A percentile compares a stretch with the other conserved stretches of the same genome.
Conservation (phyloP, 108 stramenopile species). For the Pseudonitzschia pungens region DNA sequence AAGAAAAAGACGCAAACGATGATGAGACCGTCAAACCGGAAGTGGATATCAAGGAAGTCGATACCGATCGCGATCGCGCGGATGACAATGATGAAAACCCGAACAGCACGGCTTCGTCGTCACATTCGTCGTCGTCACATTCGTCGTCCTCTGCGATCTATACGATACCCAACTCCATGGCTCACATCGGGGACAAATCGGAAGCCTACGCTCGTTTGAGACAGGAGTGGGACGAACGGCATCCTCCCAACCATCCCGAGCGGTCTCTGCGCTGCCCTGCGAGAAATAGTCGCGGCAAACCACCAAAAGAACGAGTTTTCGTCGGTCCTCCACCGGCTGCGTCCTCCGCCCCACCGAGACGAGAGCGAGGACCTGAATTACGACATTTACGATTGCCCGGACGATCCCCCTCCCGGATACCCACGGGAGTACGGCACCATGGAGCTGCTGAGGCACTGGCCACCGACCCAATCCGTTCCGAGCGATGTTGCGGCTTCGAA, state of each 20-base stretch:
- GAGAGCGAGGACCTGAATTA: conserved; percentile 27
- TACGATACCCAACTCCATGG: conserved; percentile 56
- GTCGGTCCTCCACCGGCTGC: not conserved
- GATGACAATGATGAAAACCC: no score
- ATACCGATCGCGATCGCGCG: no score
- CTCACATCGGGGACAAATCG: conserved; percentile 58
- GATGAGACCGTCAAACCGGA: no score
- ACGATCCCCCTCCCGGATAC: conserved; percentile 69
- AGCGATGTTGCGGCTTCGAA: not conserved
- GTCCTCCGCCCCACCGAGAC: not conserved
- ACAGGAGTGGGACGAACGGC: conserved; percentile 43
- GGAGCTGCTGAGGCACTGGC: conserved; percentile 60
- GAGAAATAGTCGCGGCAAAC: not conserved
- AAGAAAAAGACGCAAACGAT: not conserved
- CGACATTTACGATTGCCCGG: conserved; percentile 81
- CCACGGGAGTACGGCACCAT: conserved; percentile 65
- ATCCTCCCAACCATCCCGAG: conserved; percentile 53
- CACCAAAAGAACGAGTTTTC: not conserved
- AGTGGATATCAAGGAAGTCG: no score
- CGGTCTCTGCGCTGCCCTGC: conserved; percentile 32
- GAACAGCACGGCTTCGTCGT: not conserved
- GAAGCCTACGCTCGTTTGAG: conserved; percentile 55
- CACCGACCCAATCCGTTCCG: conserved; percentile 23
- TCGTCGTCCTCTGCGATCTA: conserved; percentile 37
- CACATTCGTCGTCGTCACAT: not conserved